Evolutionary conservation across 2,329 filamentous ascomycete genomes (phyloP).

Genomic region (Tolypocladium tundrense): DNA sequence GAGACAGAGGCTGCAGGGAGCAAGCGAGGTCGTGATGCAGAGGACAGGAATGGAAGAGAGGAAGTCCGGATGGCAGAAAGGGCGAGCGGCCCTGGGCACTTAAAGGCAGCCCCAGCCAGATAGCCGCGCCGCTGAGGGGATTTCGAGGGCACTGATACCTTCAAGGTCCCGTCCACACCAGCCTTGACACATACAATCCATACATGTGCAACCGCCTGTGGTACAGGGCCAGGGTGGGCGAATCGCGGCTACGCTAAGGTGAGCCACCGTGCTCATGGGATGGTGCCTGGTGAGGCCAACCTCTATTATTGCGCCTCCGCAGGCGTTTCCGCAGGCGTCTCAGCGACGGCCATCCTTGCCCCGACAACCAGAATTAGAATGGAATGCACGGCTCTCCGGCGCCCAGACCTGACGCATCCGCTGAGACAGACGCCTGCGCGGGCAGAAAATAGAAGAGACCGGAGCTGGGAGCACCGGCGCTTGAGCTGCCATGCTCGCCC

Average conservation of each 20-base stretch:
- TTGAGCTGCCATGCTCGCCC: background rate
- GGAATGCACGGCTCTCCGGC: background rate
- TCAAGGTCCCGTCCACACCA: background rate
- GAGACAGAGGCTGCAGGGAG: background rate
- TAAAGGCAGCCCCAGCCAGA: background rate
- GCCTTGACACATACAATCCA: constrained; percentile 1
- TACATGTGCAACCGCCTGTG: background rate
- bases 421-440: background rate
- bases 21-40: background rate
- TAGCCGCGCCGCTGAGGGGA: background rate
- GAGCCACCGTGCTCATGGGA: background rate
- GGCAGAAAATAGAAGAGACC: background rate
- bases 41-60: background rate
- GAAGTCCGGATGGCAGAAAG: background rate
- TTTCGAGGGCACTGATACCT: background rate
- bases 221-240: background rate
- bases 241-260: constrained; percentile 1
- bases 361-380: background rate
- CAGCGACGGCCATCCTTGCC: background rate
- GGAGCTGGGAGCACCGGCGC: background rate
- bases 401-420: background rate
- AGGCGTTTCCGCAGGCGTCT: background rate
- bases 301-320: background rate
- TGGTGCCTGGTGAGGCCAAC: background rate
- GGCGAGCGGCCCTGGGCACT: background rate